Conservation (phyloP, 2,329 filamentous ascomycete genomes). For the Trichoderma sp. region DNA sequence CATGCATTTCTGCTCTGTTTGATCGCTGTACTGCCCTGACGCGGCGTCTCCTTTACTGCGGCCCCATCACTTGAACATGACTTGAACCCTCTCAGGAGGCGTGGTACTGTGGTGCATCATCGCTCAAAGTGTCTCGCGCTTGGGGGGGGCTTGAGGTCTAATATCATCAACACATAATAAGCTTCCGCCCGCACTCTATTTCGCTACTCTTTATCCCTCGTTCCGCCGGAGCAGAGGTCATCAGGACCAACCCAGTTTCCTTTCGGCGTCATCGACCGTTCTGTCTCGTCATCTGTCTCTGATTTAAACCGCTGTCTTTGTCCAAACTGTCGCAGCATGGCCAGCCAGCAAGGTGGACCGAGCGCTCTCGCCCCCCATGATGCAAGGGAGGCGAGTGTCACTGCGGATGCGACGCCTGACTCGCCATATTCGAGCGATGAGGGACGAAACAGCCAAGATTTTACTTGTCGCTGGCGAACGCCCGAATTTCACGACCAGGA, state of each 20-base stretch:
- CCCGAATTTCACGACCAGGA: conserved; percentile 48
- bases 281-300: neutral
- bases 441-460: conserved; percentile 28
- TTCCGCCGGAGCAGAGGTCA: neutral
- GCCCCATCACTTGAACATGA: conserved; percentile 23
- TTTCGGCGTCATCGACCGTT: neutral
- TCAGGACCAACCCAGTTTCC: neutral
- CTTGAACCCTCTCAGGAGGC: conserved; percentile 25
- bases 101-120: conserved; percentile 25
- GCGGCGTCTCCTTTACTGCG: conserved; percentile 8
- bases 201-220: conserved; percentile 13
- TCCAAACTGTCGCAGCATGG: conserved; percentile 36
- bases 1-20: conserved; percentile 15
- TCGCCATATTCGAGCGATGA: conserved; percentile 49
- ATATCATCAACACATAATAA: conserved; percentile 5
- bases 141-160: conserved; percentile 17
- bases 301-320: neutral
- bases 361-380: conserved; percentile 30
- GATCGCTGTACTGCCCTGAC: neutral
- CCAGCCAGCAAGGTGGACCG: conserved; percentile 39
- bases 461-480: conserved; percentile 46
- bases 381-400: conserved; percentile 21
- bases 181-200: neutral
- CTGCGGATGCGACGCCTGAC: conserved; percentile 37
- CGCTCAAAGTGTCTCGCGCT: conserved; percentile 25